Percentiles rank a stretch among this genome's conserved stretches.
Conservation (phyloP, 306 rosid species). For the Cajanus cajan region DNA sequence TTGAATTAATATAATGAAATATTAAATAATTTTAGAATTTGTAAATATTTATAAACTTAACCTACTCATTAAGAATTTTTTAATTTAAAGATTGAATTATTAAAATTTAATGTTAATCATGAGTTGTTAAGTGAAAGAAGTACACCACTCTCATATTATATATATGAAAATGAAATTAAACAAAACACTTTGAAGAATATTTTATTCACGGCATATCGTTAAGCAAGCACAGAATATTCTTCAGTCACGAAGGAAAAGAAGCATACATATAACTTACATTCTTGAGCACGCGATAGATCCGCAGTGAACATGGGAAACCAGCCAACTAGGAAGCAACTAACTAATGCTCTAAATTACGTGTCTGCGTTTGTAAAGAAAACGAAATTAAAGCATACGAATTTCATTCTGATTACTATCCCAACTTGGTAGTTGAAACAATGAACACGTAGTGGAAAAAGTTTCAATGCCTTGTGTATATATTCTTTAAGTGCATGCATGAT, state of each 20-base stretch:
- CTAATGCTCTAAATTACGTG: not conserved
- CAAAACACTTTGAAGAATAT: not conserved
- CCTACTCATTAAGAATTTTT: too few relatives aligned
- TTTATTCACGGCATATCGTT: not conserved
- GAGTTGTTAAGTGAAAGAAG: too few relatives aligned
- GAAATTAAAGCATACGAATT: not conserved
- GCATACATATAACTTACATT: not conserved
- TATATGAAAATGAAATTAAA: not conserved
- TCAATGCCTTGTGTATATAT: not conserved
- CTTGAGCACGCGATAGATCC: not conserved
- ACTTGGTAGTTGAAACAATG: constrained; percentile 12
- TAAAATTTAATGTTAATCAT: too few relatives aligned
- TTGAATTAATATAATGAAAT: too few relatives aligned
- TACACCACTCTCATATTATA: too few relatives aligned
- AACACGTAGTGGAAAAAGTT: not conserved
- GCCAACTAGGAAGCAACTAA: not conserved
- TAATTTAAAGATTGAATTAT: too few relatives aligned
- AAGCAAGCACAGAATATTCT: constrained; percentile 12
- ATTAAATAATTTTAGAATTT: too few relatives aligned
- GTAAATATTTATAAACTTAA: too few relatives aligned
- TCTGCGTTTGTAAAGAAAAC: not conserved
- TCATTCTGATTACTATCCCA: not conserved
- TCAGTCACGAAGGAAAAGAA: not conserved
- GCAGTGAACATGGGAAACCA: constrained; percentile 16
- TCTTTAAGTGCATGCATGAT: not conserved